Conservation (phyloP, 139 green algal species). For the Volvox reticuliferus region DNA sequence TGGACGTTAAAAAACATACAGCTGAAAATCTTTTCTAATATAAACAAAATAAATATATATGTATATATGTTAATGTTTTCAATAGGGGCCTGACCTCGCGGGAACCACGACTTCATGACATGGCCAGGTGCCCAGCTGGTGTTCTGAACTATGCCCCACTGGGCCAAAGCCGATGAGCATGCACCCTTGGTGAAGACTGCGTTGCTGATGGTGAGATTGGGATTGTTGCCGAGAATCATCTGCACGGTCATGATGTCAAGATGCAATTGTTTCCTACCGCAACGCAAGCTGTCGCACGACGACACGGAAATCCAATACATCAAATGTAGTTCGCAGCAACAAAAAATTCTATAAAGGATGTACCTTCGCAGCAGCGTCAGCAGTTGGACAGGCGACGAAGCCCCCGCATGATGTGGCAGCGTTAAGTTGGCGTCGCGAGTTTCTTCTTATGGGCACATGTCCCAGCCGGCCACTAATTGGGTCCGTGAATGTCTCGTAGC, state of each 20-base stretch:
- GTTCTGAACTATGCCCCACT: conserved; percentile 21
- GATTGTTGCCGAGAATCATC: conserved; percentile 18
- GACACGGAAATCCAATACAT: background rate
- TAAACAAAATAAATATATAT: background rate
- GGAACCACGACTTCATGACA: background rate
- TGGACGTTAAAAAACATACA: too few species aligned
- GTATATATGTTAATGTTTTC: background rate
- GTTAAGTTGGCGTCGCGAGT: background rate
- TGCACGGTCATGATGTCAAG: background rate
- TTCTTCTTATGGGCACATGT: background rate
- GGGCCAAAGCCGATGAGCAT: background rate
- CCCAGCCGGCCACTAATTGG: background rate
- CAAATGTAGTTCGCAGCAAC: background rate
- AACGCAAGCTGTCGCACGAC: too few species aligned
- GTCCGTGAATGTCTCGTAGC: background rate
- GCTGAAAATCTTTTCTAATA: background rate
- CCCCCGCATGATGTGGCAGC: background rate
- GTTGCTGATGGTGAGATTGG: background rate
- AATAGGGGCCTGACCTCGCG: background rate
- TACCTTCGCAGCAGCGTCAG: background rate
- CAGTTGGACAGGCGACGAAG: background rate
- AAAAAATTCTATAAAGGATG: background rate
- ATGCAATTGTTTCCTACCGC: too few species aligned
- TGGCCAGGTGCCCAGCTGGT: background rate
- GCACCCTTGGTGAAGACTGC: conserved; percentile 4